Base-by-base conservation (phyloP, 2,329 filamentous ascomycete species). In the Aureobasidium sp. region DNA sequence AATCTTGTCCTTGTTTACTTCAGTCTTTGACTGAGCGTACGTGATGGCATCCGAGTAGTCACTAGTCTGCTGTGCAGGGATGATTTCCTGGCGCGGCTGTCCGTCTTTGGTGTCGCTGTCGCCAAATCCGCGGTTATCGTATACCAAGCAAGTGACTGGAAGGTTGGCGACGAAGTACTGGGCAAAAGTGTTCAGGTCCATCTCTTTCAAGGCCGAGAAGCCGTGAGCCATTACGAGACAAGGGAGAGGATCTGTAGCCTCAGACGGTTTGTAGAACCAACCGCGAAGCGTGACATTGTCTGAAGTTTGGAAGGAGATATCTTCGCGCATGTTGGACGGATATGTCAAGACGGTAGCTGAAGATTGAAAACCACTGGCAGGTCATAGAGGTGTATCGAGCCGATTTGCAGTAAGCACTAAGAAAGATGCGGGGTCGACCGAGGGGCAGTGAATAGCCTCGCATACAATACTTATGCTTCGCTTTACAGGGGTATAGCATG, bases 11-110 rank as follows among this genome's bases (percentile, higher is more conserved):
- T 62, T 25, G 64, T 75, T 68, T 2, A 77, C 71, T 29, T 75
- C 68, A 1, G 62, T n/a, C 15, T 67, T 60, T 6, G 67, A 67
- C 55, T 72, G 70, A 7, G 71, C 70, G 65, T 71, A 77, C 11
- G 73, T 75, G 53, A 77, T 74, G 6, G 75, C 74, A 64, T 76
- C 72, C 5, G 67, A 69, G 48, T 70, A 70, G 64, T 78, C 75
- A 52, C 67, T 69, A 27, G 66, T 65, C 64, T 77, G 74, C 48
- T 68, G 29, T 5, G 57, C 34, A 0, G 72, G 69, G 29, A 70
- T 66, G 36, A 77, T 72, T 61, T 75, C 72, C 4, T 68, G 65
- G 11, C 70, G 67, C 5, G 72, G 73, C 49, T 68, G 57, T 9
- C 71, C 72, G 12, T 42, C 22, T 29, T 44, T 44, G 9, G 36